Percentiles rank a stretch among this genome's conserved stretches.
Conservation (phyloP, 2,329 filamentous ascomycete genomes). For the Fusarium chaquense region DNA sequence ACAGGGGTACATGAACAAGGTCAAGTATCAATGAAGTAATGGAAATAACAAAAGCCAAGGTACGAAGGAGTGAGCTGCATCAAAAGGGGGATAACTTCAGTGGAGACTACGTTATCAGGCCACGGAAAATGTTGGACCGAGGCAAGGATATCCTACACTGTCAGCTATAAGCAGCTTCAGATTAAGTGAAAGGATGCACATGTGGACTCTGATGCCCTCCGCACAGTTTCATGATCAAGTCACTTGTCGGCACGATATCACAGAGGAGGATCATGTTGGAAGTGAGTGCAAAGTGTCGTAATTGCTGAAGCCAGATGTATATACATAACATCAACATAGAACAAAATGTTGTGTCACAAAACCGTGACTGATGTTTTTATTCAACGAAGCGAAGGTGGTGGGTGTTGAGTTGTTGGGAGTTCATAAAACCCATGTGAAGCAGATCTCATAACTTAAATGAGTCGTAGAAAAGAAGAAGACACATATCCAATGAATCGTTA, state of each 20-base stretch:
- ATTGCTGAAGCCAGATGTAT: conserved; percentile 22
- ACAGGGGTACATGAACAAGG: neutral
- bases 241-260: neutral
- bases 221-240: neutral
- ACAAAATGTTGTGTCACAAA: conserved; percentile 18
- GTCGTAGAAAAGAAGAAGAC: conserved; percentile 22
- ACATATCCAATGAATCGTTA: conserved; percentile 32
- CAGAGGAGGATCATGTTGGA: neutral
- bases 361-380: conserved; percentile 23
- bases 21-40: neutral
- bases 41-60: neutral
- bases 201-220: neutral
- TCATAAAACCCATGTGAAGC: conserved; percentile 22
- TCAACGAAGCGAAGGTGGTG: conserved; percentile 26
- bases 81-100: too few species aligned
- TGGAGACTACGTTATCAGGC: neutral
- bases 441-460: conserved; percentile 27
- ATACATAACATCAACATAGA: conserved; percentile 23
- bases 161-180: neutral
- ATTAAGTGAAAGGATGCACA: neutral
- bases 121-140: neutral
- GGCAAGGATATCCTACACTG: neutral
- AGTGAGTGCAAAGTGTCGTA: conserved; percentile 9
- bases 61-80: neutral
- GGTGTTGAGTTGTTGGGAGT: conserved; percentile 11